Percentiles rank a stretch among this genome's conserved stretches.
Evolutionary conservation across 2,329 filamentous ascomycete species (phyloP).

Genomic region (Trichoderma gracile): DNA sequence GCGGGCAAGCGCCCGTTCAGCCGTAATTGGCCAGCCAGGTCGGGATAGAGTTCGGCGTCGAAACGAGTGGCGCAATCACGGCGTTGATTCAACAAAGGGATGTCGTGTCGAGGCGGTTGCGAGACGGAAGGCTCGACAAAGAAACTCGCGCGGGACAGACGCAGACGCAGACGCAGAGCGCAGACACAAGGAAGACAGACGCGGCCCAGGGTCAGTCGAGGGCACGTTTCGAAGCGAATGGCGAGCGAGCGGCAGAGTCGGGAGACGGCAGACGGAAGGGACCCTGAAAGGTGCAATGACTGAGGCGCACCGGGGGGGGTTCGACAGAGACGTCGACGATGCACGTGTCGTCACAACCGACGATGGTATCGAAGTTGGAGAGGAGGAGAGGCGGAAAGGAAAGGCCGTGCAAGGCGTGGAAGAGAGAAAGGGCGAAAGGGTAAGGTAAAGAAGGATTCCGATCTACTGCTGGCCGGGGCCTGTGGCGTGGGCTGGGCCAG

Average conservation of each 20-base stretch:
- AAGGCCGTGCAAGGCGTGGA: neutral
- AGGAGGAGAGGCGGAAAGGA: constrained; percentile 1
- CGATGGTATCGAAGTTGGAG: neutral
- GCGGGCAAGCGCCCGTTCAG: constrained; percentile 45
- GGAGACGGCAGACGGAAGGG: constrained; percentile 5
- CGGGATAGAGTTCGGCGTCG: constrained; percentile 7
- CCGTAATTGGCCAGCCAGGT: constrained; percentile 42
- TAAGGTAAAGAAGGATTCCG: constrained; percentile 12
- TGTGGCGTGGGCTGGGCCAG: constrained; percentile 12
- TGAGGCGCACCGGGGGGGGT: constrained; percentile 5
- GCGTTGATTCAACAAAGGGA: neutral
- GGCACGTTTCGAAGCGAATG: constrained; percentile 16
- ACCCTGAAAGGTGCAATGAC: constrained; percentile 5
- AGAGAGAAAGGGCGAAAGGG: constrained; percentile 12
- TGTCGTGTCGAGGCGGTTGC: constrained; percentile 14
- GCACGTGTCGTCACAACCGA: constrained; percentile 22
- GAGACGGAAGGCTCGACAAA: constrained; percentile 10
- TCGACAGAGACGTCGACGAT: constrained; percentile 19
- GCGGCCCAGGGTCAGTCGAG: constrained; percentile 20
- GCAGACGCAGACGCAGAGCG: no score
- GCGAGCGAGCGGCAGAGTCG: constrained; percentile 8
- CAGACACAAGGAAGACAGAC: neutral
- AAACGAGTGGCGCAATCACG: constrained; percentile 11
- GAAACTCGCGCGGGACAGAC: neutral
- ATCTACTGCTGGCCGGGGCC: constrained; percentile 3